These are phyloP conservation scores for Chaetomiaceae sp. DNA, from an alignment of 2,329 filamentous ascomycete species.

Conservation along the genomic window DNA sequence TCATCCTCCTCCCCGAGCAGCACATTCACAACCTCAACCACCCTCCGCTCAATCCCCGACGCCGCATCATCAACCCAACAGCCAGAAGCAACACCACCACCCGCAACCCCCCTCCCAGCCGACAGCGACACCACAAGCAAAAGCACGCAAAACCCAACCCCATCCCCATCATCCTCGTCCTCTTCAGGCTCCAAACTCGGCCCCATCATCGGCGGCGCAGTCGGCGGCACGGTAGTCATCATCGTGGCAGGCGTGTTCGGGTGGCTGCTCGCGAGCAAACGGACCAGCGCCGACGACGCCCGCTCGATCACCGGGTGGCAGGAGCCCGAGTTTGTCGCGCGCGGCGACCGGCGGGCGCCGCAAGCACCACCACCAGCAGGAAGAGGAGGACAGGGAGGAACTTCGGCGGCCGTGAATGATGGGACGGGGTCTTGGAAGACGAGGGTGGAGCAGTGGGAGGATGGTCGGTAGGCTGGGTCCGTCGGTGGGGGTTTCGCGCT, in stretches of 20 bases:
- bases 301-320: no score
- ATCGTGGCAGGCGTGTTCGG: background rate
- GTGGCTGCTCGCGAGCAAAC: background rate
- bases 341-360: no score
- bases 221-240: background rate
- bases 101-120: background rate
- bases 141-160: background rate
- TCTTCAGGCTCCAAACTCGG: background rate
- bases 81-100: background rate
- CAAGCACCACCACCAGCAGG: no score
- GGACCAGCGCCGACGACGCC: background rate
- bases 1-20: background rate
- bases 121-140: background rate
- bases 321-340: no score
- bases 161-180: no score
- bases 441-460: no score
- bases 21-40: background rate
- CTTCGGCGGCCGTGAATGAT: no score
- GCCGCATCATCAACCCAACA: slow-evolving; percentile 4
- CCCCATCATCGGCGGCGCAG: background rate
- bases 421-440: no score
- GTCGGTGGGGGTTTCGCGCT: no score
- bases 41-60: background rate
- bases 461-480: no score
- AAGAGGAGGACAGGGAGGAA: no score